Evolutionary conservation across 2,329 filamentous ascomycete genomes (phyloP).

Genomic region (Exophiala lecanii-corni): DNA sequence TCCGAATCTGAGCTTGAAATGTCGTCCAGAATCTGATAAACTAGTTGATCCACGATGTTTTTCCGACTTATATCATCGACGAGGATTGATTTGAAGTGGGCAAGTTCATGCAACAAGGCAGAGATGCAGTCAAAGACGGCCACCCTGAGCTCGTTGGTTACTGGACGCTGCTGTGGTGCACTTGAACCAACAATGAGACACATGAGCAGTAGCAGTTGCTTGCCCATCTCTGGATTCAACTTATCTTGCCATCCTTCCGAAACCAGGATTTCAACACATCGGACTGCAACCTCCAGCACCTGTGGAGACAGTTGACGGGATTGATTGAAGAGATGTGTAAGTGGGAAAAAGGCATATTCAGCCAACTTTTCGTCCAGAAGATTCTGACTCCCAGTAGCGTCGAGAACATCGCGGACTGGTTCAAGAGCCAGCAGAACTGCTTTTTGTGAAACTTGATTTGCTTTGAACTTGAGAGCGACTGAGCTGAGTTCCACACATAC

Average conservation of each 20-base stretch:
- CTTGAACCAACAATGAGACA: slow-evolving; percentile 63
- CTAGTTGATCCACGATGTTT: slow-evolving; percentile 74
- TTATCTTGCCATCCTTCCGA: slow-evolving; percentile 71
- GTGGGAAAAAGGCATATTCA: slow-evolving; percentile 91
- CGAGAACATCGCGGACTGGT: slow-evolving; percentile 37
- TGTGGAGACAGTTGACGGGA: slow-evolving; percentile 67
- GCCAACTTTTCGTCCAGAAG: slow-evolving; percentile 73
- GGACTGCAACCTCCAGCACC: slow-evolving; percentile 67
- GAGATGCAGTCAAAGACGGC: slow-evolving; percentile 67
- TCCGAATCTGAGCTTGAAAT: slow-evolving; percentile 60
- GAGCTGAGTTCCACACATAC: slow-evolving; percentile 57
- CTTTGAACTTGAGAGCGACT: slow-evolving; percentile 47
- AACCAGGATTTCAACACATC: slow-evolving; percentile 70
- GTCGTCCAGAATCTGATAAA: slow-evolving; percentile 74
- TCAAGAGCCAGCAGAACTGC: slow-evolving; percentile 48
- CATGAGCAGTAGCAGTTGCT: slow-evolving; percentile 80
- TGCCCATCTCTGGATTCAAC: slow-evolving; percentile 67
- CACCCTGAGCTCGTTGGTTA: slow-evolving; percentile 67
- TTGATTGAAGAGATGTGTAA: slow-evolving; percentile 78
- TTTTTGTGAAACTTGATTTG: slow-evolving; percentile 40
- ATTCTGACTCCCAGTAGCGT: slow-evolving; percentile 37
- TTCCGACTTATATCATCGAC: slow-evolving; percentile 56
- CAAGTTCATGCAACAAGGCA: slow-evolving; percentile 52
- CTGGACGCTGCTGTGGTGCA: slow-evolving; percentile 34
- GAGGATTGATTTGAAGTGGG: slow-evolving; percentile 43